phyloP scores from a whole-genome alignment of 176 grass and related monocot species.

The Zea mays region Zm-B73-REFERENCE-NAM-5.0 NC_050097.1:55805001-55805500 shows the following conservation, averaged over 20 bases:
- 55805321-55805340: conserved; percentile 25
- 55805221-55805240: neutral
- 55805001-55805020: too few species aligned
- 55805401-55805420: conserved; percentile 8
- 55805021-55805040: too few species aligned
- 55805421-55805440: conserved; percentile 30
- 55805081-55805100: conserved; percentile 13
- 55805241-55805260: neutral
- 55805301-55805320: conserved; percentile 28
- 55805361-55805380: neutral
- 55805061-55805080: neutral
- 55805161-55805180: conserved; percentile 10
- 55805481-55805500: neutral
- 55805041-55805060: neutral
- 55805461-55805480: conserved; percentile 15
- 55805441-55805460: conserved; percentile 44
- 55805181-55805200: conserved; percentile 31
- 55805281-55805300: neutral
- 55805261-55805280: conserved; percentile 2
- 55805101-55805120: conserved; percentile 8
- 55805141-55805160: conserved; percentile 12
- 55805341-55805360: conserved; percentile 17
- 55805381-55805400: neutral
- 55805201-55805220: neutral
- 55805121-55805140: neutral